phyloP scores from a whole-genome alignment of 306 rosid genomes.

The Rosa multiflora region DNA sequence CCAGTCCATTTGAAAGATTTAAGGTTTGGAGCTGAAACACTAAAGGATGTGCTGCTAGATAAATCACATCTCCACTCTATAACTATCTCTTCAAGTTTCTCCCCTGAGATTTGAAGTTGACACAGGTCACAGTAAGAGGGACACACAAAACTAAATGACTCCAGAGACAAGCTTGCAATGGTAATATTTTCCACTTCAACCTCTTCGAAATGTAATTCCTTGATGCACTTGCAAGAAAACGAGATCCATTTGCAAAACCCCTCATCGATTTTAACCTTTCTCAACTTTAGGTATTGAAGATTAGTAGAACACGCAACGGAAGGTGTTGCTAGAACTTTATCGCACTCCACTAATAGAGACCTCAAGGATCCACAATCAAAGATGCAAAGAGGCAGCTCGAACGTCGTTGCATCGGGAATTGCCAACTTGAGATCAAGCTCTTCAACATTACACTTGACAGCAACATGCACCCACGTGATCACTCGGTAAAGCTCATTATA shows the following conservation, averaged over 20 bases:
- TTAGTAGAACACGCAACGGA: not conserved
- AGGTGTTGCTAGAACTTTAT: not conserved
- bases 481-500: conserved; percentile 8
- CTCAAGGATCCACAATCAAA: conserved; percentile 8
- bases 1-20: conserved; percentile 3
- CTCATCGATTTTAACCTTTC: conserved; percentile 1
- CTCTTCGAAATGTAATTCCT: conserved; percentile 2
- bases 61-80: conserved; percentile 8
- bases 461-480: conserved; percentile 1
- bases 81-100: not conserved
- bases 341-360: not conserved
- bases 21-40: conserved; percentile 16
- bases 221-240: conserved; percentile 11
- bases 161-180: conserved; percentile 13
- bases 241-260: conserved; percentile 11
- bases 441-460: conserved; percentile 18
- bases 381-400: not conserved
- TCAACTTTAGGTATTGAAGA: conserved; percentile 12
- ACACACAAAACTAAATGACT: conserved; percentile 3
- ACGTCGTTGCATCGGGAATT: not conserved
- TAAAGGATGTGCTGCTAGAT: not conserved
- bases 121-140: not conserved
- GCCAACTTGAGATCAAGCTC: conserved; percentile 1
- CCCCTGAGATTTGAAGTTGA: conserved; percentile 3
- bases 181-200: not conserved